Conservation (phyloP, 768 basidiomycete genomes). For the Aureoboletus auriporus region DNA sequence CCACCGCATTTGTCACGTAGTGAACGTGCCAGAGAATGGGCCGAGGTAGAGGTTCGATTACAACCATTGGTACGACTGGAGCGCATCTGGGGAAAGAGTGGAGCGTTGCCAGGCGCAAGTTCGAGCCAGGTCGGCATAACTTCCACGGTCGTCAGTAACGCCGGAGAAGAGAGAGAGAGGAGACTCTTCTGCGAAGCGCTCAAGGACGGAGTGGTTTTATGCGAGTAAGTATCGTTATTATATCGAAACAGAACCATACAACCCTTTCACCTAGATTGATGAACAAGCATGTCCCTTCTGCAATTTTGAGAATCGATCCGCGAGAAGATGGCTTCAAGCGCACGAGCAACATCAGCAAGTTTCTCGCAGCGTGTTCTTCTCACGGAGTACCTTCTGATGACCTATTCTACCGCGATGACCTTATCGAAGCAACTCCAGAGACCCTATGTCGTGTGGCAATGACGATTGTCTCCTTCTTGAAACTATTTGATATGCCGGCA, state of each 20-base stretch:
- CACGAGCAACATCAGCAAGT: slow-evolving; percentile 71
- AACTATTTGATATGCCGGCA: slow-evolving; percentile 54
- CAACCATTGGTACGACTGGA: slow-evolving; percentile 62
- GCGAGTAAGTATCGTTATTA: slow-evolving; percentile 63
- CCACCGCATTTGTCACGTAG: slow-evolving; percentile 51
- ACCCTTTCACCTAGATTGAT: slow-evolving; percentile 49
- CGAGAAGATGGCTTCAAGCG: slow-evolving; percentile 64
- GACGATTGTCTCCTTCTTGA: slow-evolving; percentile 67
- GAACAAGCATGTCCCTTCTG: slow-evolving; percentile 68
- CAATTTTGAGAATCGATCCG: slow-evolving; percentile 58
- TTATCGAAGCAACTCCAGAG: slow-evolving; percentile 57
- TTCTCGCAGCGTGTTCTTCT: slow-evolving; percentile 69
- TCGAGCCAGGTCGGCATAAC: slow-evolving; percentile 35
- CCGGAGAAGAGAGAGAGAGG: slow-evolving; percentile 74
- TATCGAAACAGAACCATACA: slow-evolving; percentile 4
- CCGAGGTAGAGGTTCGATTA: slow-evolving; percentile 69
- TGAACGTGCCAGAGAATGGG: slow-evolving; percentile 58
- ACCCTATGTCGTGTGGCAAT: slow-evolving; percentile 67
- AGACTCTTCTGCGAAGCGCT: slow-evolving; percentile 70
- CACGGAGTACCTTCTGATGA: slow-evolving; percentile 61
- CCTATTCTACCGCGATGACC: slow-evolving; percentile 64
- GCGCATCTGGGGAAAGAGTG: slow-evolving; percentile 71
- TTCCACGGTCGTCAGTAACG: slow-evolving; percentile 38
- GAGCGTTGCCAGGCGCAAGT: slow-evolving; percentile 38
- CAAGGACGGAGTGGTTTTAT: slow-evolving; percentile 81